Evolutionary conservation across 2,329 filamentous ascomycete genomes (phyloP).

Genomic region (Ophiostoma piceae): DNA sequence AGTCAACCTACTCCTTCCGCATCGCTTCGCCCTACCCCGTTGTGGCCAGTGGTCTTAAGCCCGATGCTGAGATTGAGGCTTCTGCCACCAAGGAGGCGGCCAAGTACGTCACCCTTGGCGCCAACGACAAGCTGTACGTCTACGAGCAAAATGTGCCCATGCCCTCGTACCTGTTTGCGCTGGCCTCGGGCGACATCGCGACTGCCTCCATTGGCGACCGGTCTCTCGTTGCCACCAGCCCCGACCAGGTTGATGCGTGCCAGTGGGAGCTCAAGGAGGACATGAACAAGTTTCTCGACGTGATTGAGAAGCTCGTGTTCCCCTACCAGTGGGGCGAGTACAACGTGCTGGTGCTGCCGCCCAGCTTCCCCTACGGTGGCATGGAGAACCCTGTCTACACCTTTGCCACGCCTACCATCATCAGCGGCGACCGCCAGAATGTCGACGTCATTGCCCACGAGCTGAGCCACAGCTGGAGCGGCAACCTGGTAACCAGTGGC

Average conservation of each 20-base stretch:
- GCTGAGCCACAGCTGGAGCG: constrained; percentile 74
- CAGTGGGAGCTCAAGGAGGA: constrained; percentile 88
- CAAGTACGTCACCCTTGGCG: constrained; percentile 43
- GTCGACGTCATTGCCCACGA: constrained; percentile 94
- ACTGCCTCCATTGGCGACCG: constrained; percentile 81
- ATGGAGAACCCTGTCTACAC: constrained; percentile 95
- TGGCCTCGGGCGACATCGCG: constrained; percentile 79
- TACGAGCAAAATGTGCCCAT: constrained; percentile 92
- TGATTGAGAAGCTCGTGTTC: constrained; percentile 74
- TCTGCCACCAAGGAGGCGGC: neutral
- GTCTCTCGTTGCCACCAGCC: constrained; percentile 79
- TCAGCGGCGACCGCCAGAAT: constrained; percentile 85
- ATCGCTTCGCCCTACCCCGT: constrained; percentile 82
- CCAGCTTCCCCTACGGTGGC: constrained; percentile 82
- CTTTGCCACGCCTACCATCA: constrained; percentile 89
- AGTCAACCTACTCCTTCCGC: constrained; percentile 88
- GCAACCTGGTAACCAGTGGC: constrained; percentile 73
- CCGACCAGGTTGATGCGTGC: constrained; percentile 75
- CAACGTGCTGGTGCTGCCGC: constrained; percentile 85
- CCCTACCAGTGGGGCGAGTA: constrained; percentile 93
- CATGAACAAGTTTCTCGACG: constrained; percentile 86
- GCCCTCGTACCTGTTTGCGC: constrained; percentile 88
- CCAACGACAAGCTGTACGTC: constrained; percentile 63
- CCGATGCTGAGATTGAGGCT: constrained; percentile 32
- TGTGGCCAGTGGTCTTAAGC: constrained; percentile 74